Conservation (phyloP, 140 eudicot genomes). For the Anethum foeniculum region DNA sequence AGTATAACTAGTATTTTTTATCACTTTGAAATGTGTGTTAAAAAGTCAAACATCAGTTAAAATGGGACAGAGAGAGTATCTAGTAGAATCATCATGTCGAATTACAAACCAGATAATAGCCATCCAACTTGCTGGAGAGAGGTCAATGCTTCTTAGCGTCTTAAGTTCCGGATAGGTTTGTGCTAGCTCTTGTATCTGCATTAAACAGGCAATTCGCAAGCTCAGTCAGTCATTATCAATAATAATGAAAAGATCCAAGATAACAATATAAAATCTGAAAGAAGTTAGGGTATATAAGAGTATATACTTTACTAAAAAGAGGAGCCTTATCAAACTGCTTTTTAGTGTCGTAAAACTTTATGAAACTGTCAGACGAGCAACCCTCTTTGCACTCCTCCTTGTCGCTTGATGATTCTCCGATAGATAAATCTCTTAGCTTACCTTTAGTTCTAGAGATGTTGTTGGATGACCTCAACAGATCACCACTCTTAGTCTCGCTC, state of each 20-base stretch:
- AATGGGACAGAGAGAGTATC: too few relatives aligned
- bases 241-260: not conserved
- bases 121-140: constrained; percentile 60
- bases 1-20: too few relatives aligned
- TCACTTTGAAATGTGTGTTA: too few relatives aligned
- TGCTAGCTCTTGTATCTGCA: constrained; percentile 28
- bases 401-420: constrained; percentile 13
- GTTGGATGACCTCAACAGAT: constrained; percentile 11
- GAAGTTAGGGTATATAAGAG: not conserved
- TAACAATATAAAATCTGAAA: not conserved
- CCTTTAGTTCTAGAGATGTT: not conserved
- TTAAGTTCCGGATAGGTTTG: constrained; percentile 19
- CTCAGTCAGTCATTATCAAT: not conserved
- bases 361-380: not conserved
- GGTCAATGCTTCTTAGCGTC: constrained; percentile 25
- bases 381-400: not conserved
- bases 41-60: too few relatives aligned
- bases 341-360: constrained; percentile 23
- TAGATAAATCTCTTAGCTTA: constrained; percentile 2
- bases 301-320: constrained; percentile 23
- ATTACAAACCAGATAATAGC: constrained; percentile 38
- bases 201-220: not conserved
- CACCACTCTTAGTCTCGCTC: constrained; percentile 4
- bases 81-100: not conserved
- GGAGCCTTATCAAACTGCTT: constrained; percentile 38